Evolutionary conservation across 495 filamentous ascomycete species (phyloP).

Genomic region (Pyronema omphalodes): DNA sequence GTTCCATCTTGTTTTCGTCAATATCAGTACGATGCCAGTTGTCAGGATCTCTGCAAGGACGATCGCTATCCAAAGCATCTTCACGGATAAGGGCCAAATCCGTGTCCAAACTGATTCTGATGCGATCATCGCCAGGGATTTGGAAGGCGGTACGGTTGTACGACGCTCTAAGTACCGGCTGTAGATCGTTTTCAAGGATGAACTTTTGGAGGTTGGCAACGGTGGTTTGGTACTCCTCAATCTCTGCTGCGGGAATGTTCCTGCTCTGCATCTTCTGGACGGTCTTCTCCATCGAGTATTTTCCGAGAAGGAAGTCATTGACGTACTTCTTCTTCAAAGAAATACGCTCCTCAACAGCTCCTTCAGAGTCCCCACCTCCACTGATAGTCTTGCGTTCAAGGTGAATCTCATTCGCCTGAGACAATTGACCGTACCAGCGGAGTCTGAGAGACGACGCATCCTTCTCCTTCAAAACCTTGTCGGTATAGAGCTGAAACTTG

Average conservation of each 20-base stretch:
- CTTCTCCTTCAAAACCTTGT: conserved; percentile 59
- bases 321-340: conserved; percentile 86
- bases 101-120: conserved; percentile 84
- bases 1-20: conserved; percentile 62
- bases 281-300: conserved; percentile 84
- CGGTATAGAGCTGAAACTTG: conserved; percentile 64
- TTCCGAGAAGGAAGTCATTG: conserved; percentile 65
- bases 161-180: conserved; percentile 77
- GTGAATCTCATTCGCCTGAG: conserved; percentile 54
- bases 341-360: conserved; percentile 48
- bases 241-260: conserved; percentile 35
- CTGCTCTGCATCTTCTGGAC: conserved; percentile 63
- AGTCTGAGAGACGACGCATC: conserved; percentile 70
- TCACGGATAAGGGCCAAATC: conserved; percentile 84
- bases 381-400: conserved; percentile 80
- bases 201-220: conserved; percentile 66
- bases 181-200: conserved; percentile 54
- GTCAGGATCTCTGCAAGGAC: conserved; percentile 71
- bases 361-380: conserved; percentile 33
- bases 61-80: conserved; percentile 61
- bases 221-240: conserved; percentile 48
- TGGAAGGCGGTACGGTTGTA: conserved; percentile 93
- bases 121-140: conserved; percentile 77
- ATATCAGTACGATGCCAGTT: conserved; percentile 87
- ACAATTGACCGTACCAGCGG: conserved; percentile 80